Evolutionary conservation across 257 asterid species (phyloP).

Genomic region (Solanum gandarillasii): DNA sequence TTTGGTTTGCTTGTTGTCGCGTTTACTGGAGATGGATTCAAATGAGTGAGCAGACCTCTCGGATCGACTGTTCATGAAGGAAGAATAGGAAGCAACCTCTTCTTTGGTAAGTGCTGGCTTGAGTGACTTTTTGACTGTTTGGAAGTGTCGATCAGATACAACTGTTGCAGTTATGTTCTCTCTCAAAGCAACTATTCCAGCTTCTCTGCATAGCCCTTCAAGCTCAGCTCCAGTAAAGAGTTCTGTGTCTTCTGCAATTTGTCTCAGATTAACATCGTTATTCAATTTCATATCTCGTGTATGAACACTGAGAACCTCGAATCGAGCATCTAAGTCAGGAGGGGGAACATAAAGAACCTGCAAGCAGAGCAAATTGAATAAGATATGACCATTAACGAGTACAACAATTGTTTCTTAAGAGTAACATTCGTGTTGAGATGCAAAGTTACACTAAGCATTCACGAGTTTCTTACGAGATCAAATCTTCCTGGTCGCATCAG

Average conservation of each 20-base stretch:
- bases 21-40: conserved; percentile 5
- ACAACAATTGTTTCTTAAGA: background rate
- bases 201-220: conserved; percentile 80
- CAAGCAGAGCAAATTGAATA: background rate
- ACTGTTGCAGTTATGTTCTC: conserved; percentile 68
- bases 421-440: background rate
- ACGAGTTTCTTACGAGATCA: conserved; percentile 46
- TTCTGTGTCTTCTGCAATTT: conserved; percentile 60
- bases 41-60: conserved; percentile 2
- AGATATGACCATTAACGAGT: background rate
- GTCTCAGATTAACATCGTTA: conserved; percentile 47
- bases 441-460: background rate
- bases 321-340: conserved; percentile 70
- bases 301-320: conserved; percentile 77
- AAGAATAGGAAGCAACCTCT: conserved; percentile 51
- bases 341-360: conserved; percentile 93
- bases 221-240: conserved; percentile 88
- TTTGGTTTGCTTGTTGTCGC: conserved; percentile 11
- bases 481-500: conserved; percentile 97
- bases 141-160: conserved; percentile 61
- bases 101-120: conserved; percentile 59
- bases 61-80: conserved; percentile 43
- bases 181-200: conserved; percentile 78
- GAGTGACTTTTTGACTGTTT: conserved; percentile 37
- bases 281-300: conserved; percentile 58